A percentile compares a stretch with the other conserved stretches of the same genome.
phyloP scores from a whole-genome alignment of 2,329 filamentous ascomycete species.

The Penicillium griseofulvum region DNA sequence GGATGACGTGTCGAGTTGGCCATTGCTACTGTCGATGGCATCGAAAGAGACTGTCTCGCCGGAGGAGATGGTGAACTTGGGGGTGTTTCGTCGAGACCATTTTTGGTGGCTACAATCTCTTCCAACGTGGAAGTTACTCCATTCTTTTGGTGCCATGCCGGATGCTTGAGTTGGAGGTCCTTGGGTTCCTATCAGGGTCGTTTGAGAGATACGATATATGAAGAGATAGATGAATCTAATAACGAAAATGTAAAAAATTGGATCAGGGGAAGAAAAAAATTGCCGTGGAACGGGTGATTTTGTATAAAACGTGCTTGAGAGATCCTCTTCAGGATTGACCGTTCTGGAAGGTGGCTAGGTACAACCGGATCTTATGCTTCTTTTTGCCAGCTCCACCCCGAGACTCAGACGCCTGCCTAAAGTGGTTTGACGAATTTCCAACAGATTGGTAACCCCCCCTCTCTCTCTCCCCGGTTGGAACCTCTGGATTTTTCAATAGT shows the following conservation, averaged over 20 bases:
- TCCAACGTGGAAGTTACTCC: constrained; percentile 34
- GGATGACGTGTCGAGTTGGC: constrained; percentile 48
- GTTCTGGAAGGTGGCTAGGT: constrained; percentile 26
- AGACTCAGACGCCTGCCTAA: constrained; percentile 24
- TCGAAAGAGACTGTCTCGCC: constrained; percentile 51
- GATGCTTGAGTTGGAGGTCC: constrained; percentile 8
- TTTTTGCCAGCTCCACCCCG: constrained; percentile 20
- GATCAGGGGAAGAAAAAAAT: background rate
- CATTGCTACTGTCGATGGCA: constrained; percentile 51
- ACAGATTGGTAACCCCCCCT: constrained; percentile 2
- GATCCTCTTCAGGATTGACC: constrained; percentile 23
- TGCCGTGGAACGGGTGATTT: constrained; percentile 3
- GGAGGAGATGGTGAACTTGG: constrained; percentile 49
- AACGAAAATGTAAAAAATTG: constrained; percentile 2
- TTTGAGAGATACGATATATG: constrained; percentile 3
- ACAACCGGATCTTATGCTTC: constrained; percentile 22
- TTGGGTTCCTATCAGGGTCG: constrained; percentile 15
- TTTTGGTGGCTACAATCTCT: constrained; percentile 44
- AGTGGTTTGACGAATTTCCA: constrained; percentile 18
- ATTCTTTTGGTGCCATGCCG: constrained; percentile 17
- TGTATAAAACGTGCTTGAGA: constrained; percentile 4
- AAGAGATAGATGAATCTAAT: background rate
- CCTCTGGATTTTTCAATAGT: constrained; percentile 5
- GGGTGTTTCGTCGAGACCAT: constrained; percentile 50
- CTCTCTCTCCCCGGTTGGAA: background rate